Percentiles rank a stretch among this genome's conserved stretches.
phyloP scores from a whole-genome alignment of 2,329 filamentous ascomycete genomes.

The Epichloe sp. region DNA sequence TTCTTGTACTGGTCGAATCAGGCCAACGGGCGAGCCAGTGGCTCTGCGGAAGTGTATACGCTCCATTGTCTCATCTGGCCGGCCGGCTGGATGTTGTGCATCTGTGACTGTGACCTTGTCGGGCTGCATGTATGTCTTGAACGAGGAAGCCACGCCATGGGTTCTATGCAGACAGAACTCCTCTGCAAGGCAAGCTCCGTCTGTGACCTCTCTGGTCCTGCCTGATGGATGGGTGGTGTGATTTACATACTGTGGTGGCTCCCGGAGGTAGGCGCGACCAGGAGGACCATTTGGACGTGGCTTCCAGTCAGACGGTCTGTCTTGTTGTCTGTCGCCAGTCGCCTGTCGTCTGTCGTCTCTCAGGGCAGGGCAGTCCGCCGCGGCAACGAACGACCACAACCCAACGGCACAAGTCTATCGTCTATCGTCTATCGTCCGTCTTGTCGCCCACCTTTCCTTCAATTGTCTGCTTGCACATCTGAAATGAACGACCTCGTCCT shows the following conservation, averaged over 20 bases:
- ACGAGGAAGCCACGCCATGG: background rate
- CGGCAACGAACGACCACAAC: background rate
- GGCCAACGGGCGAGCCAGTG: background rate
- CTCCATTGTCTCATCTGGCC: too few relatives aligned
- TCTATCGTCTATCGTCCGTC: background rate
- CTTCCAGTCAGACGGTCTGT: background rate
- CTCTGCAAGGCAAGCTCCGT: background rate
- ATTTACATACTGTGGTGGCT: too few relatives aligned
- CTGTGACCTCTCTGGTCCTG: background rate
- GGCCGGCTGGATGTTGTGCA: background rate
- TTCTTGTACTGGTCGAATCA: background rate
- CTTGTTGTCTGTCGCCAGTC: too few relatives aligned
- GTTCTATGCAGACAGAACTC: background rate
- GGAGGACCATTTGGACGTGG: background rate
- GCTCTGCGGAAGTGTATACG: background rate
- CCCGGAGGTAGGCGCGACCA: too few relatives aligned
- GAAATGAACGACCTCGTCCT: background rate
- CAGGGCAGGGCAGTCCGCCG: background rate
- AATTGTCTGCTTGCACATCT: background rate
- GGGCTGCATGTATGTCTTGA: background rate
- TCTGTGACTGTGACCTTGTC: background rate
- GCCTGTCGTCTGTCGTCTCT: too few relatives aligned
- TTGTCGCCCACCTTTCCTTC: background rate
- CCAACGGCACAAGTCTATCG: background rate
- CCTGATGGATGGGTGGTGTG: too few relatives aligned